phyloP scores from a whole-genome alignment of 2,329 filamentous ascomycete genomes.

The Metarhizium robertsii region DNA sequence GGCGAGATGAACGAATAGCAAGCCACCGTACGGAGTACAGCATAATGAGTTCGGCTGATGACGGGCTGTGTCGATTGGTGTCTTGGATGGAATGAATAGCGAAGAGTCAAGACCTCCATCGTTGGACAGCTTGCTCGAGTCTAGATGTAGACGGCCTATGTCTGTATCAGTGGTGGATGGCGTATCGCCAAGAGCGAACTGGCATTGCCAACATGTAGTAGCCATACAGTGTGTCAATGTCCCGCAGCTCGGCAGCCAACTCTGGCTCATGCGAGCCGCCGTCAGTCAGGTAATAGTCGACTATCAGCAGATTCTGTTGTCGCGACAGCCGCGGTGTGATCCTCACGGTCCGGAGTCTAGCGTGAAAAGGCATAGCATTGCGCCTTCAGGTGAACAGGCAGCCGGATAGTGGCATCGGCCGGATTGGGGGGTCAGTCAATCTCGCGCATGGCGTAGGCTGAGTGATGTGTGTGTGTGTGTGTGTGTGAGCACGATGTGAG shows the following conservation, averaged over 20 bases:
- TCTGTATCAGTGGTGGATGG: no score
- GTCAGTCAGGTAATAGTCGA: neutral
- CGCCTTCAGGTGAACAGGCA: neutral
- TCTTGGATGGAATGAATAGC: neutral
- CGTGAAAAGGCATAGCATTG: neutral
- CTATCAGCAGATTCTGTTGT: neutral
- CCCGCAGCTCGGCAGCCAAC: neutral
- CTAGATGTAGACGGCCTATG: no score
- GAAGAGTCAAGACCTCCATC: no score
- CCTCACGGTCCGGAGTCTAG: neutral
- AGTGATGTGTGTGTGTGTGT: neutral
- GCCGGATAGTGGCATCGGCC: neutral
- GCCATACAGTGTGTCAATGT: no score
- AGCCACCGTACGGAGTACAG: neutral
- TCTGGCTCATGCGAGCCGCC: neutral
- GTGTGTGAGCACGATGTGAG: neutral
- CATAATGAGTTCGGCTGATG: conserved; percentile 1
- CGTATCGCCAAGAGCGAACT: no score
- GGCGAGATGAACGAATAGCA: neutral
- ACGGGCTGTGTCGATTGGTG: conserved; percentile 5
- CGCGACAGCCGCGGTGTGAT: neutral
- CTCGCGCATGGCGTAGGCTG: neutral
- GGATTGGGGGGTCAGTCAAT: neutral
- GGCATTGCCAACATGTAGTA: no score
- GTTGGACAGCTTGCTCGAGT: no score